Evolutionary conservation across 805 yeast species (phyloP), one percentile per base, ranked within the genome.

Genomic region (Yamadazyma sp.): DNA sequence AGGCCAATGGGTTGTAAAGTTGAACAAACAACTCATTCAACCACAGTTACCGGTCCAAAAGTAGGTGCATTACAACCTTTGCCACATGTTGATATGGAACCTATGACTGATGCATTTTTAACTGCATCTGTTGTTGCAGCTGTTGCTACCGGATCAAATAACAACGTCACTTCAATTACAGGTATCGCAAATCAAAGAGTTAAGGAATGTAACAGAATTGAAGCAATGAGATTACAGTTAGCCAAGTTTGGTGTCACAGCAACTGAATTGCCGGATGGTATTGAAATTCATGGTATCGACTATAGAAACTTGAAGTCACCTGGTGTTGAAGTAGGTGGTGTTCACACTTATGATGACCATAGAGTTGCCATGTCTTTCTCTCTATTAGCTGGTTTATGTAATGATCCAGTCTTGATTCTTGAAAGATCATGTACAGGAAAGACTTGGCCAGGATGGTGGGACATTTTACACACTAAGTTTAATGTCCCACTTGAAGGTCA

Each of bases 401-500:
- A 61, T 29, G 69, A 66, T 3, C 80, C 85, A 1, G 91, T 84
- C 1, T 67, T 79, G 44, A 78, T 93, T 40, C 78, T 82, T 47
- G 96, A 91, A 54, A 79, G 97, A 62, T 76, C 83, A 17, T 87
- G 97, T 56, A 94, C 96, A 1, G 94, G 91, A 38, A 93, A 93
- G 66, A 93, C 98, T 0, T 93, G 98, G 98, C 98, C 98, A 14
- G 98, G 97, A 24, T 93, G 98, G 98, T 93, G 98, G 98, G 98
- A 93, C 62, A 75, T 80, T 23, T 68, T 93, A 44, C 88, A 80
- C 55, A 74, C 83, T 32, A 62, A 72, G 31, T 76, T 93, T 49
- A 73, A 78, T 14, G 82, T 76, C 17, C 50, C 60, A 8, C 59
- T 93, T 23, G 83, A 79, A 50, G 98, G 98, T 17, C 70, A 69